A percentile compares a stretch with the other conserved stretches of the same genome.
Conservation (phyloP, 305 asterid genomes). For the Euphrasia arctica region DNA sequence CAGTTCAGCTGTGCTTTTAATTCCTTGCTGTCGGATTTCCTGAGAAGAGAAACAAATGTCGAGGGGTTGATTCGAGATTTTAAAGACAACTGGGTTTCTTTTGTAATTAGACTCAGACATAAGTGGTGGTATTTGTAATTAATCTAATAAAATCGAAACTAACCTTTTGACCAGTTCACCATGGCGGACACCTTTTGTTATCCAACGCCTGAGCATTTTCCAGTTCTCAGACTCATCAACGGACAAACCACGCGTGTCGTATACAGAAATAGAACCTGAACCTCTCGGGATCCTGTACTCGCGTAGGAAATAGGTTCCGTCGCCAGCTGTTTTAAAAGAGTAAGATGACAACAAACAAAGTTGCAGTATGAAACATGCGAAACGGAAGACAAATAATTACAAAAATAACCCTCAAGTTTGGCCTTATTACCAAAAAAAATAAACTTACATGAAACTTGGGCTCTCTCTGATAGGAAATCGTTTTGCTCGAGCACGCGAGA, state of each 20-base stretch:
- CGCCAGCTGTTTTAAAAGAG: constrained; percentile 41
- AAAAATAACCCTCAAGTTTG: no score
- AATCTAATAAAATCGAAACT: neutral
- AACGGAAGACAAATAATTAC: no score
- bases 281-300: constrained; percentile 63
- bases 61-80: neutral
- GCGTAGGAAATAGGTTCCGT: constrained; percentile 63
- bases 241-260: constrained; percentile 68
- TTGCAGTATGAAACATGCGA: neutral
- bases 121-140: neutral
- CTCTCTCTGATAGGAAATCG: constrained; percentile 51
- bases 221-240: constrained; percentile 42
- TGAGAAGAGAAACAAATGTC: constrained; percentile 24
- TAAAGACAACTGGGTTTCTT: neutral
- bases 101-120: neutral
- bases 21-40: constrained; percentile 48
- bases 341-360: constrained; percentile 13
- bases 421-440: neutral
- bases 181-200: constrained; percentile 59
- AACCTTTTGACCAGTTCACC: constrained; percentile 67
- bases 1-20: constrained; percentile 35
- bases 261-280: constrained; percentile 56
- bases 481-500: constrained; percentile 49
- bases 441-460: constrained; percentile 77
- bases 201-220: constrained; percentile 49